Base-by-base conservation (phyloP, 2,329 filamentous ascomycete species). In the Nigrospora osmanthi region DNA sequence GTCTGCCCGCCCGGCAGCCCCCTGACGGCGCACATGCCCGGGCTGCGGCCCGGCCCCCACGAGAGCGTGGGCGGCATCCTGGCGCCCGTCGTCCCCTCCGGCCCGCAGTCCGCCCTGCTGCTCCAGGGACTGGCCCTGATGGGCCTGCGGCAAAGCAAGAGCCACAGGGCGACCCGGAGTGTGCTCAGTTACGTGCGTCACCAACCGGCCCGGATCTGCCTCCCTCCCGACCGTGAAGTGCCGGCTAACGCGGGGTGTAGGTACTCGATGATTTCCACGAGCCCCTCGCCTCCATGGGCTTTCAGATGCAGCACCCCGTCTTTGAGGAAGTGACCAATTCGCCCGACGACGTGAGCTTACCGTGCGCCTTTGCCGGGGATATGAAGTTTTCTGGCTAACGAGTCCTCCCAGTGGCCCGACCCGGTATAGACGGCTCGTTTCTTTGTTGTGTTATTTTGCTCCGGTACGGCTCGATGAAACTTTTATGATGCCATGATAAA, bases 131-230 rank as follows among this genome's bases (percentile, higher is more conserved):
- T 95, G 51, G 85, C 88, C 13, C 66, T 94, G 49, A 80, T 95
- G 67, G 87, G 86, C 1, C 81, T 93, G 56, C 78, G 86, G 46
- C 88, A 93, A 65, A 86, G 89, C 62, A 91, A 90, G 63, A 78
- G 78, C 54, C 80, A 90, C 59, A 87, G 85, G 49, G 82, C 85
- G 42, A 76, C 78, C 51, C 81, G 81, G 47, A 86, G 84, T 43
- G 70, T 94, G 39, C 65, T 95, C 47, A 88, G 89, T 61, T 90
- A 87, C 78, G 88, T 93, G 68, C 71, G 83, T 73, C 13, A 42
- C 37, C 17, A 40, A 28, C 23, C n/a, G 9, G 23, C 23, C 23
- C 7, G 23, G 23, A 4, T 2, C 10, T 28, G 9, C 5, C n/a
- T 6, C 23, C 23, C 10, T 4, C 5, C 9, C 23, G 23, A 10